Conservation (phyloP, 2,329 filamentous ascomycete species). For the Hymenoscyphus repandus region DNA sequence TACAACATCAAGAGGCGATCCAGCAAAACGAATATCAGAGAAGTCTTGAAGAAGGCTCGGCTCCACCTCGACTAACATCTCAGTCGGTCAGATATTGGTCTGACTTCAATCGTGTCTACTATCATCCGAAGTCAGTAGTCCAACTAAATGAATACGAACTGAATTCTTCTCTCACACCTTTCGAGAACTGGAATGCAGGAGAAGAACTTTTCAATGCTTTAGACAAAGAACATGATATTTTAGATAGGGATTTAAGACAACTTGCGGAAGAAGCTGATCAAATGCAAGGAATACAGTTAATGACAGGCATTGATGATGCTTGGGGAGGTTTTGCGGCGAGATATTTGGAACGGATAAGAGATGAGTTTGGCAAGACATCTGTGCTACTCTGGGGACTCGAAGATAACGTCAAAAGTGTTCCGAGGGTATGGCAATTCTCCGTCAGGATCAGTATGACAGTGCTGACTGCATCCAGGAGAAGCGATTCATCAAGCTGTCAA, state of each 20-base stretch:
- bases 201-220: conserved; percentile 69
- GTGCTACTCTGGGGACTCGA: conserved; percentile 87
- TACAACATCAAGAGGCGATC: conserved; percentile 66
- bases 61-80: conserved; percentile 58
- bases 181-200: conserved; percentile 70
- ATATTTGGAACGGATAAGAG: conserved; percentile 72
- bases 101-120: conserved; percentile 90
- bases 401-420: conserved; percentile 47
- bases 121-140: conserved; percentile 80
- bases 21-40: conserved; percentile 70
- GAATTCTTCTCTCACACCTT: conserved; percentile 73
- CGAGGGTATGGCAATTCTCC: conserved; percentile 42
- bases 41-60: conserved; percentile 66
- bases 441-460: conserved; percentile 1
- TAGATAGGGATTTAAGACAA: conserved; percentile 83
- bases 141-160: conserved; percentile 86
- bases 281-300: conserved; percentile 79
- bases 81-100: conserved; percentile 90
- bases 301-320: conserved; percentile 67
- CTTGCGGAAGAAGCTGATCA: conserved; percentile 93
- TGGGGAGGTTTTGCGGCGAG: conserved; percentile 73
- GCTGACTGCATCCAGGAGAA: conserved; percentile 45
- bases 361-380: conserved; percentile 84
- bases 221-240: conserved; percentile 75
- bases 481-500: conserved; percentile 60